These are phyloP conservation scores for Diaporthe vaccinii DNA, from an alignment of 2,329 filamentous ascomycete species.

Conservation along the genomic window DNA sequence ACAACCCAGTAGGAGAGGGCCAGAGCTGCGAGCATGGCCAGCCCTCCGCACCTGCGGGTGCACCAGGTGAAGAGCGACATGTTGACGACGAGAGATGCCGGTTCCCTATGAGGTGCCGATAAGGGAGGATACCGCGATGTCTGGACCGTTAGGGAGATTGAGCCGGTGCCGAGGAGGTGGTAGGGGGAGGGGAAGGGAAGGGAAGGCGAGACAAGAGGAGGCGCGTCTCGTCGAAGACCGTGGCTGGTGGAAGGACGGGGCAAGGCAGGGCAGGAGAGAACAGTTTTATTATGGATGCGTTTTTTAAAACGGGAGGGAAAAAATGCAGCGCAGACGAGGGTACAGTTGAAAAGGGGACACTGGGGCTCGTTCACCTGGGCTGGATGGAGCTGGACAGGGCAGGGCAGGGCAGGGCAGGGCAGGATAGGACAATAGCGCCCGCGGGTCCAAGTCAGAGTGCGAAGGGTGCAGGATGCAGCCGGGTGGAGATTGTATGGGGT, in stretches of 20 bases:
- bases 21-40: slow-evolving; percentile 66
- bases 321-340: slow-evolving; percentile 42
- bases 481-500: slow-evolving; percentile 45
- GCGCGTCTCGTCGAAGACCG: slow-evolving; percentile 39
- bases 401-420: slow-evolving; percentile 4
- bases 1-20: slow-evolving; percentile 69
- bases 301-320: slow-evolving; percentile 33
- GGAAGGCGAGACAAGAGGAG: slow-evolving; percentile 36
- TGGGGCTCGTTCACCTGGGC: slow-evolving; percentile 33
- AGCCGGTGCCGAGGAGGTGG: slow-evolving; percentile 43
- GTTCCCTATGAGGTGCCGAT: slow-evolving; percentile 27
- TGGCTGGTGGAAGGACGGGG: slow-evolving; percentile 39
- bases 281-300: slow-evolving; percentile 39
- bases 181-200: slow-evolving; percentile 42
- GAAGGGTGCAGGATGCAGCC: slow-evolving; percentile 43
- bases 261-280: slow-evolving; percentile 33
- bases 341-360: slow-evolving; percentile 44
- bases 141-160: slow-evolving; percentile 39
- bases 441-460: slow-evolving; percentile 30
- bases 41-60: slow-evolving; percentile 65
- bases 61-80: slow-evolving; percentile 70
- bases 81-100: slow-evolving; percentile 40
- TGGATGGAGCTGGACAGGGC: slow-evolving; percentile 28
- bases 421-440: slow-evolving; percentile 21
- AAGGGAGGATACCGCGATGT: slow-evolving; percentile 43